Base-by-base conservation (phyloP, 257 asterid species). In the Knoxia roxburghii region DNA sequence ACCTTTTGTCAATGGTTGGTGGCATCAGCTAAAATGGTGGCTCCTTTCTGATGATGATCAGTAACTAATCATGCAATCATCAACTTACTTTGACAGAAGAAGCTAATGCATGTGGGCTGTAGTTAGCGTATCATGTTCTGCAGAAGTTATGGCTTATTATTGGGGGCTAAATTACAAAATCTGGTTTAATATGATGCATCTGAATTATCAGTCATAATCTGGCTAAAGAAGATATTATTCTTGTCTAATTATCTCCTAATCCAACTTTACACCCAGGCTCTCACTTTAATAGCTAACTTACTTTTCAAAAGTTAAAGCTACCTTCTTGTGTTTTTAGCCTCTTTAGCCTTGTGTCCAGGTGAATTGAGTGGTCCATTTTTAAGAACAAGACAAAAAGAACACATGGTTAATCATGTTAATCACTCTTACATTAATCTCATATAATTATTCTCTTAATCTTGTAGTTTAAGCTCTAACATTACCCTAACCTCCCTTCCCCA, bases 291-390 rank as follows among this genome's bases (percentile, higher is more conserved):
- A 15, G 70, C 70, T 71, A 58, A 53, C 70, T 65, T 71, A 63
- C 75, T 55, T 71, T 71, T 65, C 40, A 71, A 71, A 71, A 71
- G 75, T 41, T 64, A 72, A 72, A 72, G 76, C 21, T 54, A 46
- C 58, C n/a, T n/a, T 6, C 64, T 10, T 15, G 64, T 40, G 13
- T 30, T 53, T n/a, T 21, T 45, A 30, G 64, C 66, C 52, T 55
- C n/a, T 30, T 3, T 51, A n/a, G 43, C 60, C 40, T 39, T 62
- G 29, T 39, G 15, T 29, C 56, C 46, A 20, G 60, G 60, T 65
- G 69, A 39, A 50, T 26, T 46, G 51, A 4, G 21, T 61, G 75
- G 64, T 39, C 64, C 75, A 40, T 51, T 70, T 52, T 26, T 64
- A 40, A 61, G 70, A 63, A 63, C 45, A 53, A 63, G 65, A 63